phyloP scores from a whole-genome alignment of 2,329 filamentous ascomycete genomes.

The Ophiocordyceps camponoti-leonardi region DNA sequence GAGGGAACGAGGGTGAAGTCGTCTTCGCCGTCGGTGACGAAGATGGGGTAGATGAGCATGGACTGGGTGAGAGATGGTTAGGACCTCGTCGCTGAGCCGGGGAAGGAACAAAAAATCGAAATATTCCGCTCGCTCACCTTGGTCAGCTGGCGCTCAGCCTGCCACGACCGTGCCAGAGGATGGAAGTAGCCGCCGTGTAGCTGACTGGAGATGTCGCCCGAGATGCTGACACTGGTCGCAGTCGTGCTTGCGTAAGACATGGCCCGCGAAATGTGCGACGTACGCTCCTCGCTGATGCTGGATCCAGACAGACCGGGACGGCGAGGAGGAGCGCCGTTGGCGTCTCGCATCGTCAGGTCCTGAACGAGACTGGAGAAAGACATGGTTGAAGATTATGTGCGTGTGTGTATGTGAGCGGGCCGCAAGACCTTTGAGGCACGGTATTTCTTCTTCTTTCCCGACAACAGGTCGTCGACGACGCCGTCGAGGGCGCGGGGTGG shows the following conservation, averaged over 20 bases:
- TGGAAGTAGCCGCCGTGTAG: constrained; percentile 72
- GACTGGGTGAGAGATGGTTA: constrained; percentile 36
- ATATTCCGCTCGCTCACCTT: constrained; percentile 35
- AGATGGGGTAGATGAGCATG: constrained; percentile 96
- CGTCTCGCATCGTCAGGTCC: constrained; percentile 43
- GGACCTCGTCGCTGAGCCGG: no score
- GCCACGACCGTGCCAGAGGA: constrained; percentile 64
- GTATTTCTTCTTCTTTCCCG: no score
- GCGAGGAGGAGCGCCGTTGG: constrained; percentile 21
- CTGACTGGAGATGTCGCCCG: constrained; percentile 65
- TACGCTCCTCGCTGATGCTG: constrained; percentile 31
- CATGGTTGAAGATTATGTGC: constrained; percentile 20
- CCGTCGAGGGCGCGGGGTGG: neutral
- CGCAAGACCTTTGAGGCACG: no score
- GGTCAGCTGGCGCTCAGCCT: constrained; percentile 69
- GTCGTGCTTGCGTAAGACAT: constrained; percentile 51
- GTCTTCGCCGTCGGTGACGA: constrained; percentile 86
- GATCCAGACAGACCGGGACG: constrained; percentile 25
- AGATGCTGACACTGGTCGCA: constrained; percentile 52
- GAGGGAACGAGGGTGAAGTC: constrained; percentile 84
- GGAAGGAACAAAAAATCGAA: neutral
- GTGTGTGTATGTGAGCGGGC: neutral
- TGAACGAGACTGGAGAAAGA: constrained; percentile 53
- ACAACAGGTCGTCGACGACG: neutral
- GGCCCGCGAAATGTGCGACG: constrained; percentile 44